phyloP scores from a whole-genome alignment of 805 yeast species.

The Lipomyces mesembrius region DNA sequence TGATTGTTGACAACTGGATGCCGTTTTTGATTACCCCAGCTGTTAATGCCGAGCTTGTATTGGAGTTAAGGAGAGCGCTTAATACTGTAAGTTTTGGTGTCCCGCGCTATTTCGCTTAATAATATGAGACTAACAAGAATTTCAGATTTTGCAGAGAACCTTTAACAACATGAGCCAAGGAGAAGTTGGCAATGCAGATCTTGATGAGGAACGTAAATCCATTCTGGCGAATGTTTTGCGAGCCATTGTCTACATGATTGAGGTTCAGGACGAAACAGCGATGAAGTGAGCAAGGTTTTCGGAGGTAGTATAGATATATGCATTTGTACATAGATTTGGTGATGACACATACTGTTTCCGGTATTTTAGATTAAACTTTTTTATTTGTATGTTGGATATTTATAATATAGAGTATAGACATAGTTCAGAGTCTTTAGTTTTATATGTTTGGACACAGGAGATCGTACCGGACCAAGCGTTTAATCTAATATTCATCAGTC shows the following conservation, averaged over 20 bases:
- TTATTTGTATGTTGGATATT: background rate
- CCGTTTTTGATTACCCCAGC: constrained; percentile 17
- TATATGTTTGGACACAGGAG: constrained; percentile 62
- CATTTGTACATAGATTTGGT: background rate
- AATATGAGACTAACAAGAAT: background rate
- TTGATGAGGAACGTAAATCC: background rate
- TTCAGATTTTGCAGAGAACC: constrained; percentile 4
- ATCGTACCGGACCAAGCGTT: constrained; percentile 62
- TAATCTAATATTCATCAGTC: constrained; percentile 43
- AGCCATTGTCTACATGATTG: constrained; percentile 20
- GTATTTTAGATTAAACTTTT: background rate
- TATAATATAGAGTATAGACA: background rate
- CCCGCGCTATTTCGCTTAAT: background rate
- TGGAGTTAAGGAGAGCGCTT: background rate
- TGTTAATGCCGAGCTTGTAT: background rate
- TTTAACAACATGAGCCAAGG: constrained; percentile 10
- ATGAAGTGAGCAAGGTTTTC: background rate
- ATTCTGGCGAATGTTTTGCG: constrained; percentile 8
- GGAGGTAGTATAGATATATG: background rate
- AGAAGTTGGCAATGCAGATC: background rate
- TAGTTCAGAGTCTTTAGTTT: background rate
- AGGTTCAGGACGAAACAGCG: constrained; percentile 8
- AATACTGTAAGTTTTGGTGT: constrained; percentile 3
- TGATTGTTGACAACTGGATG: constrained; percentile 31
- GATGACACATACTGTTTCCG: background rate